Evolutionary conservation across 116 monocot genomes (phyloP), one percentile per base, ranked within the genome.

Genomic region (Cymodocea nodosa): DNA sequence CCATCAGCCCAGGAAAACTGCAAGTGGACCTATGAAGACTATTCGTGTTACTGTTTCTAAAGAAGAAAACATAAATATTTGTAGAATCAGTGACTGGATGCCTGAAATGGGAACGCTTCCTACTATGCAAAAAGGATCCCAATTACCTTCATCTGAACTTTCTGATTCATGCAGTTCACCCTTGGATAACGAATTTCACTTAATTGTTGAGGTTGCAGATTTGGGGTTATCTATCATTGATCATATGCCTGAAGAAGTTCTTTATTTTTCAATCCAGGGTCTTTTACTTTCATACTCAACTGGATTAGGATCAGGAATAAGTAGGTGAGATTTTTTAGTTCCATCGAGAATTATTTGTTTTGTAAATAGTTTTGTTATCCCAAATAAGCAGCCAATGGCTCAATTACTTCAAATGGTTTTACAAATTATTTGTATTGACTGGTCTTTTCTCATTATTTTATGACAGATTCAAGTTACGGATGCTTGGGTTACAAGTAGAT

Each of bases 211-310:
- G 67, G 77, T 98, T 53, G 66, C 86, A 15, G 97, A 92, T 61
- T 58, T 98, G 50, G 97, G 97, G 15, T 35, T 91, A 23, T 98
- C 92, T 44, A 60, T 98, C 35, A 67, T 85, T 44, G 97, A 91
- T 76, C 92, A 89, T 84, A 86, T 81, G 77, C 92, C 92, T 50
- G 97, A 98, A 67, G 97, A 98, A 73, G 71, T 98, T 67, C 44
- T 98, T 6, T 98, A 89, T 73, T 72, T 98, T 10, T 97, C 91
- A 10, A 52, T 88, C 52, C 91, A 85, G 57, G 83, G 73, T 74
- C 69, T 91, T 65, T 56, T 82, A 51, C 48, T 91, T 64, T 80
- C 84, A 15, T 98, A 91, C 71, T 98, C 92, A 66, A 88, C 83
- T 73, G 97, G 97, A 15, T 67, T 91, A 63, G 97, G 80, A 37